Evolutionary conservation across 495 filamentous ascomycete genomes (phyloP), one percentile per base, ranked within the genome.

Genomic region (Barbatosphaeria neglecta): DNA sequence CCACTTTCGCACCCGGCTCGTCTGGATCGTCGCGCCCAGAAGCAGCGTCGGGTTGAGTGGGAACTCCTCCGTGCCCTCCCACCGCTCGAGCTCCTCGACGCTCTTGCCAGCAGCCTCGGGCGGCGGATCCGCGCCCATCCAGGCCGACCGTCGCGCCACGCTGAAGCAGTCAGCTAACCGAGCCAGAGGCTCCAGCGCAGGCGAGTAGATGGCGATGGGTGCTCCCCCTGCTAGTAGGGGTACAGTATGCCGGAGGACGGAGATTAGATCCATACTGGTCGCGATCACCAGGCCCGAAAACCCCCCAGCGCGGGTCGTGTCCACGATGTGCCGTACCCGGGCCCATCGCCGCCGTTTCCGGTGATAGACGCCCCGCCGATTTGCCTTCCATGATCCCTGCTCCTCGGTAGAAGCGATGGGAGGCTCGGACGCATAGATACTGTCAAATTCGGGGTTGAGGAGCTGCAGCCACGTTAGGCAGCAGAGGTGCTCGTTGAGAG

Each of bases 401-500:
- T 65, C 68, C 17, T 76, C 73, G 0, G 75, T 65, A 0, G 80
- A 50, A 6, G 80, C 61, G 0, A 54, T 48, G 2, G 77, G 65
- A 0, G 83, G 76, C 22, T 83, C 77, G 9, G 71, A 67, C 8
- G 70, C 56, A 56, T 89, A 89, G 10, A 82, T 78, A 5, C 72
- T 71, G 62, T 97, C 92, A 0, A 71, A 57, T 22, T 73, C 60
- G 0, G 92, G 92, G 35, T 83, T 72, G 17, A 94, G 63, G 16
- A 98, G 74, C 65, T 95, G 89, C 1, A 98, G 74, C 88, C 89
- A 97, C 37, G 85, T 87, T 33, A 95, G 67, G 0, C 80, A 78
- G 58, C 87, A 84, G 20, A 98, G 80, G 59, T 90, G 83, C 16
- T 74, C 80, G 64, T 80, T 71, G 4, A 98, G 77, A 0, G 92